phyloP scores from a whole-genome alignment of 495 filamentous ascomycete genomes.

The Viridothelium virens region DNA sequence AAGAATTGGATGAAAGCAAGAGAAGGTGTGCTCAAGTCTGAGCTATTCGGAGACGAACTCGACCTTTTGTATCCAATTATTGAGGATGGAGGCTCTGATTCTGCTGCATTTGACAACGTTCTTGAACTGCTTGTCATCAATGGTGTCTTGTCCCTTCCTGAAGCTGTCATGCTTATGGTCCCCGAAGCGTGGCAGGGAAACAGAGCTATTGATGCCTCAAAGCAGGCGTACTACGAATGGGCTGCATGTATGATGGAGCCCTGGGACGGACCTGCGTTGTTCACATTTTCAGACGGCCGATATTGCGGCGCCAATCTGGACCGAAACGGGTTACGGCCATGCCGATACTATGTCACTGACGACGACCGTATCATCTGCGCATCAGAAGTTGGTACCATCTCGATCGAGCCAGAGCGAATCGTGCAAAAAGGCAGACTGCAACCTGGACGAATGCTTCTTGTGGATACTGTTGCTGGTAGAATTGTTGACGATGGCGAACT shows the following conservation, averaged over 20 bases:
- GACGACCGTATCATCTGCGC: slow-evolving; percentile 98
- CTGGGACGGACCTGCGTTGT: slow-evolving; percentile 96
- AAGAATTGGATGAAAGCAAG: slow-evolving; percentile 99
- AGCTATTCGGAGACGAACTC: slow-evolving; percentile 87
- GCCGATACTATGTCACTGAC: slow-evolving; percentile 96
- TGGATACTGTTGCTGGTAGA: slow-evolving; percentile 89
- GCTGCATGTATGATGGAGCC: slow-evolving; percentile 99
- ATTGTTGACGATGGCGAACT: slow-evolving; percentile 95
- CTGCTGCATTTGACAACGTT: slow-evolving; percentile 97
- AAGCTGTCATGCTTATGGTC: slow-evolving; percentile 99
- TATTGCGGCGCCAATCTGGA: slow-evolving; percentile 99
- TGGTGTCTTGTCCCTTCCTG: slow-evolving; percentile 90
- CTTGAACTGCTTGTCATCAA: slow-evolving; percentile 93
- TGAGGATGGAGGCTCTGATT: slow-evolving; percentile 96
- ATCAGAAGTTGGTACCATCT: slow-evolving; percentile 93
- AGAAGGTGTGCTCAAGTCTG: slow-evolving; percentile 90
- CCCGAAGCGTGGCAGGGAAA: slow-evolving; percentile 99
- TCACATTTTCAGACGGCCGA: slow-evolving; percentile 95
- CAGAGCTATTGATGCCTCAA: slow-evolving; percentile 81
- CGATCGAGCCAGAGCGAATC: slow-evolving; percentile 81
- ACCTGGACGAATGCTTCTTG: slow-evolving; percentile 94
- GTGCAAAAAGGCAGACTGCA: slow-evolving; percentile 93
- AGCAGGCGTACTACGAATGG: slow-evolving; percentile 99
- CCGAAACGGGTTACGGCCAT: slow-evolving; percentile 92
- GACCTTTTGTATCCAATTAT: slow-evolving; percentile 90